phyloP scores from a whole-genome alignment of 2,329 filamentous ascomycete species.

The Zymoseptoria crescenta region DNA sequence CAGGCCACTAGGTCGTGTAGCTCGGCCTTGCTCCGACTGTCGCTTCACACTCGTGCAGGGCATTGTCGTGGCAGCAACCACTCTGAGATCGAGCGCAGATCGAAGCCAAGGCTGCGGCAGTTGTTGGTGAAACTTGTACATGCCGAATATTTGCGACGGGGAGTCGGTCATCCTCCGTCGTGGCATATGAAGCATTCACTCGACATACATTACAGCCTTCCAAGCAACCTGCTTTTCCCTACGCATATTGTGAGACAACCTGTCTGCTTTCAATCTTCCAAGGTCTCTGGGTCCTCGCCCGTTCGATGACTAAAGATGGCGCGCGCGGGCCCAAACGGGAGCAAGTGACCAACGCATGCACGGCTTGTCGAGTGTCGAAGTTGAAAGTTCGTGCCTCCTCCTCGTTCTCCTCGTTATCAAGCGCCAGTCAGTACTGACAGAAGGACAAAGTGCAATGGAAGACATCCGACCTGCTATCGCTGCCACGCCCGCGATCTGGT shows the following conservation, averaged over 20 bases:
- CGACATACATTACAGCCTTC: not conserved
- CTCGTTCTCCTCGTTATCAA: not conserved
- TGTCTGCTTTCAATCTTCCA: not conserved
- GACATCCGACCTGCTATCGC: conserved; percentile 14
- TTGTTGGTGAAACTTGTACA: not conserved
- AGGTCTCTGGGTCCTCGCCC: not conserved
- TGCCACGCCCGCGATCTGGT: conserved; percentile 5
- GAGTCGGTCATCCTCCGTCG: not conserved
- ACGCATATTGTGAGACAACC: not conserved
- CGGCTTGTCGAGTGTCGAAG: conserved; percentile 5
- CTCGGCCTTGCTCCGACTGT: not conserved
- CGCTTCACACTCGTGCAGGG: not conserved
- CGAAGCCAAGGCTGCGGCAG: not conserved
- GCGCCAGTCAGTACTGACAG: not conserved
- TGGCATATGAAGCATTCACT: not conserved
- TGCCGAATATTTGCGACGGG: not conserved
- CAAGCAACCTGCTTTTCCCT: not conserved
- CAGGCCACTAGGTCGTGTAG: not conserved
- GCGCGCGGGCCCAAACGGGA: not conserved
- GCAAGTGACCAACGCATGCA: conserved; percentile 7
- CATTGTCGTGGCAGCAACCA: not conserved
- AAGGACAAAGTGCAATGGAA: conserved; percentile 11
- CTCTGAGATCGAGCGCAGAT: not conserved
- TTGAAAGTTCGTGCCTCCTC: conserved; percentile 2
- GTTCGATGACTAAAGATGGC: not conserved